Conservation (phyloP, 176 grass and related monocot genomes). For the Carex cristatella region DNA sequence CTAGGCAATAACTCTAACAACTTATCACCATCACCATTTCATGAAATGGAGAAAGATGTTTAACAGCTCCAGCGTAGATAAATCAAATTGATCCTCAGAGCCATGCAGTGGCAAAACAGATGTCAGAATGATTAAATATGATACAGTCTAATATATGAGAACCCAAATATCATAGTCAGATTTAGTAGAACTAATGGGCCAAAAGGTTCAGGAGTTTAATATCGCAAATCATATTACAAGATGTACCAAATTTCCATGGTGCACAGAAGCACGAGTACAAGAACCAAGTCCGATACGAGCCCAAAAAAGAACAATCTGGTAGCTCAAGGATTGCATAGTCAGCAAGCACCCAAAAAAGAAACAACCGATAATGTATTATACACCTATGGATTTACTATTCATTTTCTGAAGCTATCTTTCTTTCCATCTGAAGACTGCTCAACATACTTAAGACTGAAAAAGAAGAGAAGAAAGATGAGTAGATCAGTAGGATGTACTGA, state of each 20-base stretch:
- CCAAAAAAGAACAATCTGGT: not conserved
- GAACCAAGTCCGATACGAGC: not conserved
- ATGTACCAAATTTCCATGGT: not conserved
- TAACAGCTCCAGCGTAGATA: not conserved
- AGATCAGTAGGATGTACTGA: not conserved
- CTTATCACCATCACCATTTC: not conserved
- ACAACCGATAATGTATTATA: not conserved
- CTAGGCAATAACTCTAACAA: too few relatives aligned
- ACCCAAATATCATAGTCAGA: not conserved
- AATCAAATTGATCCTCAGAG: not conserved
- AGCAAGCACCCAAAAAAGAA: slow-evolving; percentile 3
- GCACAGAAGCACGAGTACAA: not conserved
- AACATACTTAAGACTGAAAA: slow-evolving; percentile 18
- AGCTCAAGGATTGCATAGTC: slow-evolving; percentile 9
- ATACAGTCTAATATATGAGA: not conserved
- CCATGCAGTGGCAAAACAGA: not conserved
- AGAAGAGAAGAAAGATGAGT: not conserved
- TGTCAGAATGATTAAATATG: not conserved
- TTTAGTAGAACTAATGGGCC: not conserved
- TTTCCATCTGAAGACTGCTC: not conserved
- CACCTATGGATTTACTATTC: not conserved
- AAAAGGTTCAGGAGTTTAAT: not conserved
- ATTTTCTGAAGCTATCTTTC: not conserved
- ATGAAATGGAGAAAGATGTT: not conserved
- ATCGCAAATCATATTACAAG: not conserved